Conservation (phyloP, 1,139 yeast species). For the Yueomyces sp. region DNA sequence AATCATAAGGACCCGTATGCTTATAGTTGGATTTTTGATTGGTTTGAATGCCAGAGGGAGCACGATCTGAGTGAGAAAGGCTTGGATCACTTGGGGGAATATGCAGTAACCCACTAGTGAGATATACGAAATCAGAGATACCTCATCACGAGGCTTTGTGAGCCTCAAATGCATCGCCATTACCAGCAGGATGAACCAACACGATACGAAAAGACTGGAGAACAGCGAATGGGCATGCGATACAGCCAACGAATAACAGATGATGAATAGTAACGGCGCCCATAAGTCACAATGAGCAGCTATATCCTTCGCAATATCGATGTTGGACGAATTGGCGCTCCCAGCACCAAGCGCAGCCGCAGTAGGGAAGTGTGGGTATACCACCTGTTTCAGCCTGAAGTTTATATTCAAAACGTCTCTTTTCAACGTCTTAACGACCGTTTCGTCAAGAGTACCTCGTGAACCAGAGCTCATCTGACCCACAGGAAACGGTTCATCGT, state of each 20-base stretch:
- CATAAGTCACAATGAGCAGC: constrained; percentile 19
- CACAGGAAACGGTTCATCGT: background rate
- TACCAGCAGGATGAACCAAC: constrained; percentile 18
- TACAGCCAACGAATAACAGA: constrained; percentile 18
- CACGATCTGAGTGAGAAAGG: constrained; percentile 13
- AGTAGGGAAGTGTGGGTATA: constrained; percentile 21
- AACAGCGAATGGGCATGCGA: constrained; percentile 19
- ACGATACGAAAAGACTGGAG: constrained; percentile 19
- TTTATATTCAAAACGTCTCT: constrained; percentile 23
- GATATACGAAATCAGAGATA: constrained; percentile 18
- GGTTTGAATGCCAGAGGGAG: constrained; percentile 14
- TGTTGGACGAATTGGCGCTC: background rate
- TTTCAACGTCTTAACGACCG: constrained; percentile 16
- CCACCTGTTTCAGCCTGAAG: constrained; percentile 20
- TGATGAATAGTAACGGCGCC: constrained; percentile 23
- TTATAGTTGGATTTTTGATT: constrained; percentile 3
- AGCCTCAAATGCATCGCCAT: constrained; percentile 21
- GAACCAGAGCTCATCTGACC: background rate
- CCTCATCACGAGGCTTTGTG: constrained; percentile 13
- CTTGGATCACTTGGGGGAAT: constrained; percentile 21
- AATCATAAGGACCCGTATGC: constrained; percentile 10
- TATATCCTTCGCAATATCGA: constrained; percentile 5
- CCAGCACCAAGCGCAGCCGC: constrained; percentile 3
- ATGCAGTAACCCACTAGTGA: constrained; percentile 22
- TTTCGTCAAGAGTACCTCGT: constrained; percentile 24